phyloP scores from a whole-genome alignment of 305 asterid species.

The Solanum chacoense region DNA sequence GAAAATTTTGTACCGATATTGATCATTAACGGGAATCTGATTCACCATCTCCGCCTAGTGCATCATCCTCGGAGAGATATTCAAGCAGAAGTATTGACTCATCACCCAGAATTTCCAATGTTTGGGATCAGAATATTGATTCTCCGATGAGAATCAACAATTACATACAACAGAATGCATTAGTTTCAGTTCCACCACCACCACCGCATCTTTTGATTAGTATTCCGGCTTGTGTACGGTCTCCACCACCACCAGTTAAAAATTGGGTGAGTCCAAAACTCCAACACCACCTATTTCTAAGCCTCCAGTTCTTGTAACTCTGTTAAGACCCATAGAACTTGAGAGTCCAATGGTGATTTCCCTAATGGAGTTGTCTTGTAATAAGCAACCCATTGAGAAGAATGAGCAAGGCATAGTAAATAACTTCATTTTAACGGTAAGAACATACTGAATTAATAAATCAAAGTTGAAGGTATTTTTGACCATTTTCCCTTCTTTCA shows the following conservation, averaged over 20 bases:
- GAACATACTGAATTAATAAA: too few relatives aligned
- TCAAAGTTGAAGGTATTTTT: too few relatives aligned
- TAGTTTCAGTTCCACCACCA: conserved; percentile 2
- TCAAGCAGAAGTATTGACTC: conserved; percentile 30
- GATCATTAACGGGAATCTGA: conserved; percentile 20
- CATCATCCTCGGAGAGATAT: conserved; percentile 19
- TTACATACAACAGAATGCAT: not conserved
- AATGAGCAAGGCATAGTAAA: too few relatives aligned
- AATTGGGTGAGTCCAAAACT: conserved; percentile 50
- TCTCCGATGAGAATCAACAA: conserved; percentile 3
- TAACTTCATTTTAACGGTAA: too few relatives aligned
- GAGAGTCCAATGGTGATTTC: too few relatives aligned
- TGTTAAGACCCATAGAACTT: conserved; percentile 12
- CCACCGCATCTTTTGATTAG: conserved; percentile 2
- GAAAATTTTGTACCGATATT: not conserved
- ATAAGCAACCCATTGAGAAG: too few relatives aligned
- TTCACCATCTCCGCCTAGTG: conserved; percentile 30
- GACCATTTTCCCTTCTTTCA: too few relatives aligned
- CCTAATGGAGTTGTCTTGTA: too few relatives aligned
- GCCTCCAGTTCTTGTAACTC: conserved; percentile 34
- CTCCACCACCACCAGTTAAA: conserved; percentile 32
- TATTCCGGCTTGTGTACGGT: not conserved
- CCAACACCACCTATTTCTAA: conserved; percentile 34
- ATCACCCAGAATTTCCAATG: conserved; percentile 6
- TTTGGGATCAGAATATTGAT: conserved; percentile 24